Percentiles rank a stretch among this genome's conserved stretches.
These are phyloP conservation scores for Solanum piurae DNA, from an alignment of 257 asterid species.

Conservation along the genomic window DNA sequence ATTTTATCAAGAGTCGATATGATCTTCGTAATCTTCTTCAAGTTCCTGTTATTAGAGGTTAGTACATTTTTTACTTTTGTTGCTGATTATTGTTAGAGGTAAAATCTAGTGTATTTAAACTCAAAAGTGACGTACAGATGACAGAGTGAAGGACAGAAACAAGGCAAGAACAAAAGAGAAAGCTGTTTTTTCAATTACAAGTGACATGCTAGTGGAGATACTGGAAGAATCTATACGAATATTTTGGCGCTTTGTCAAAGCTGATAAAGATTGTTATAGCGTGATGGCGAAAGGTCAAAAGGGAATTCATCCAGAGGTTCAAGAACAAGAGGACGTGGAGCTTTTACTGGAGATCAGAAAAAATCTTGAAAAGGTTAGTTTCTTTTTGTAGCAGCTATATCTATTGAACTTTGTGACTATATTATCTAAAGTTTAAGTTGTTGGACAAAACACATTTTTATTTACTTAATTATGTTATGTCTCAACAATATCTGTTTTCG, in stretches of 20 bases:
- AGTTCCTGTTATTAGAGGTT: conserved; percentile 54
- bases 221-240: conserved; percentile 87
- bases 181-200: conserved; percentile 43
- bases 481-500: background rate
- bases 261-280: conserved; percentile 54
- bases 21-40: conserved; percentile 73
- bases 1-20: conserved; percentile 54
- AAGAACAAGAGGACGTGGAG: conserved; percentile 36
- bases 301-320: conserved; percentile 26
- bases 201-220: conserved; percentile 71
- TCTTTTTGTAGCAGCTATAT: background rate
- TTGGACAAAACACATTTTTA: background rate
- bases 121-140: conserved; percentile 33
- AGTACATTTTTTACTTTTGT: background rate
- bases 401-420: background rate
- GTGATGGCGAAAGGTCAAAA: conserved; percentile 23
- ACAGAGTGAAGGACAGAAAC: conserved; percentile 36
- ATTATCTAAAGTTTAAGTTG: background rate
- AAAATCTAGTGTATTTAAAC: background rate
- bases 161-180: conserved; percentile 27
- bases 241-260: conserved; percentile 74
- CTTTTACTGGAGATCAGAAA: conserved; percentile 42
- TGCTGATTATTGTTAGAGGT: background rate
- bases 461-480: background rate
- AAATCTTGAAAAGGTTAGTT: conserved; percentile 56